Evolutionary conservation across 192 early-diverging fungal species (phyloP), one percentile per base, ranked within the genome.

Genomic region (Coemansia sp.): DNA sequence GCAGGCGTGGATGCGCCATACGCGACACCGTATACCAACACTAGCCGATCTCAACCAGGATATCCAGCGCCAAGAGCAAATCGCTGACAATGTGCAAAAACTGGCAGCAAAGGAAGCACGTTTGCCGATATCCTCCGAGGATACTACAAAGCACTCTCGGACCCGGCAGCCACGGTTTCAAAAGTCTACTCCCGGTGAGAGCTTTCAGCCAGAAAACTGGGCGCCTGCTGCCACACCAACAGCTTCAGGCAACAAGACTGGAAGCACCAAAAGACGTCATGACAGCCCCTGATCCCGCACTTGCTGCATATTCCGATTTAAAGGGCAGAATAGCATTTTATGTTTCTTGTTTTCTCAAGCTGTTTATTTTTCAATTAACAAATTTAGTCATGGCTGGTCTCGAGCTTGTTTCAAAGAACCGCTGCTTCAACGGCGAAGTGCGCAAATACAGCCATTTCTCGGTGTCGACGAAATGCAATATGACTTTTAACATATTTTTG

Each of bases 401-500:
- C 21, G 69, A 66, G 39, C 68, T 81, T 27, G 66, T 90, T 43
- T 88, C 90, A 4, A 66, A 73, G 14, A 82, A 66, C 78, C 88
- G 89, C 52, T 84, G 83, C 72, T 89, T 86, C 75, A 84, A 72
- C 37, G 92, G 92, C 66, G 69, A 83, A 35, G 78, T 92, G 35
- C 65, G 79, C 62, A 93, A 93, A 74, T 93, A 89, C 65, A 52
- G 83, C 6, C 93, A 95, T 65, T 17, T 52, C 6, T 94, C 93
- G 12, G 41, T 66, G 2, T 65, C 75, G 5, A 82, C 88, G 3
- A 66, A 76, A 4, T 87, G 89, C 75, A 86, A 82, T 49, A 95
- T 95, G 90, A 81, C 82, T 32, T 89, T 93, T 71, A 88, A 83
- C 65, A 84, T 91, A 39, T 96, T 87, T 65, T 58, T 92, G 37